Evolutionary conservation across 1,139 yeast species (phyloP), one percentile per base, ranked within the genome.

Genomic region (Zygoascus meyerae): DNA sequence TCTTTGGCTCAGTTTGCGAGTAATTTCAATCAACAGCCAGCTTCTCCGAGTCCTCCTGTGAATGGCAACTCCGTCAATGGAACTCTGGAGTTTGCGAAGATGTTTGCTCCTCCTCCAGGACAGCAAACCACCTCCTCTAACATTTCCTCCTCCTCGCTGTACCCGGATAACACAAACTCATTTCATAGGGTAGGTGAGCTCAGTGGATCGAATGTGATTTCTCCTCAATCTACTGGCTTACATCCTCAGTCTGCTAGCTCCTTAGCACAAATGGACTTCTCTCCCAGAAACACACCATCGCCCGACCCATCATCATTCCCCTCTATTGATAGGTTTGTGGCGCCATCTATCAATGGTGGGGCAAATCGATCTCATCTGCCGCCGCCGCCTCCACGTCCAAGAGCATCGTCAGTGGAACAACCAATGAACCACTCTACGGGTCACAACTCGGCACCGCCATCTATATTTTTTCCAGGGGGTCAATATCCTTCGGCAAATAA

Each of bases 311-410:
- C 11, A 5, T 9, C 16, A 14, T 14, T 38, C 8, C 15, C 40
- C 32, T 16, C 48, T 26, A 31, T 41, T 15, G 15, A 21, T 7
- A 16, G 31, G 12, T 40, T 36, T 34, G n/a, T 29, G 32, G 34
- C 40, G 5, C 32, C 32, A 5, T 6, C 42, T 21, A 16, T 29
- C 11, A 14, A n/a, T 31, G 30, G 35, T 18, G 17, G 18, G 9
- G 12, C 11, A 5, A 30, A 16, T 31, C 26, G 41, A 12, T 15
- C 37, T 3, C 15, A 21, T n/a, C 47, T 35, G 5, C 49, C 52
- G 5, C 52, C 52, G 3, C 51, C 52, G 7, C 52, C 51, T 10
- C 51, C 52, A 12, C 42, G 46, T 14, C 26, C 48, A 5, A 31
- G 51, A 18, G 31, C 38, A 14, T n/a, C 43, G 12, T 40, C 43